Evolutionary conservation across 2,329 filamentous ascomycete species (phyloP).

Genomic region (Botrytis squamosa): DNA sequence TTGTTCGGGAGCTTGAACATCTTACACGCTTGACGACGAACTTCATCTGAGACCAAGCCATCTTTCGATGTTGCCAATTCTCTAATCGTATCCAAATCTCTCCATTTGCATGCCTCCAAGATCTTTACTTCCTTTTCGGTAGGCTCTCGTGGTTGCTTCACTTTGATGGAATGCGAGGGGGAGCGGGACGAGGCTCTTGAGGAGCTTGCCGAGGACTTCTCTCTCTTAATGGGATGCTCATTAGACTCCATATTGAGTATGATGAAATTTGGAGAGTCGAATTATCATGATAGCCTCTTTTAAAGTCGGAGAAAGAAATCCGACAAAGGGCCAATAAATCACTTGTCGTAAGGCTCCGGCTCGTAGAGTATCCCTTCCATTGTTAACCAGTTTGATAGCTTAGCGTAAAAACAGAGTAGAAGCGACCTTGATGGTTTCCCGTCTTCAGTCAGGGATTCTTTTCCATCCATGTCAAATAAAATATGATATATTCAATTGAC

Average conservation of each 20-base stretch:
- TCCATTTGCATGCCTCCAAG: conserved; percentile 57
- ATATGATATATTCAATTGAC: conserved; percentile 27
- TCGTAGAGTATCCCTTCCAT: conserved; percentile 6
- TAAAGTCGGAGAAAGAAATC: background rate
- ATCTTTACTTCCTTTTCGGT: conserved; percentile 48
- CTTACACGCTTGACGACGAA: conserved; percentile 73
- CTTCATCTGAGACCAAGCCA: conserved; percentile 64
- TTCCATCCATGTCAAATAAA: conserved; percentile 22
- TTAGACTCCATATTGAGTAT: conserved; percentile 37
- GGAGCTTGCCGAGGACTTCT: conserved; percentile 20
- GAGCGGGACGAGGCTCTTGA: conserved; percentile 21
- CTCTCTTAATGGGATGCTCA: conserved; percentile 29
- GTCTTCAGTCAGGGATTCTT: conserved; percentile 9
- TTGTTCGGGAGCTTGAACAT: conserved; percentile 44
- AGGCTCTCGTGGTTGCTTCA: conserved; percentile 14
- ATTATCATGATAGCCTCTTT: conserved; percentile 30
- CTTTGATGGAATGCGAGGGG: background rate
- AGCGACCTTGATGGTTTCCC: conserved; percentile 12
- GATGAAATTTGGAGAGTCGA: conserved; percentile 30
- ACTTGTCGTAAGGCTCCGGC: background rate
- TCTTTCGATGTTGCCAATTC: conserved; percentile 60
- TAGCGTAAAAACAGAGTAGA: conserved; percentile 12
- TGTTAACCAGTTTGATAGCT: conserved; percentile 1
- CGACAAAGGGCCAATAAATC: background rate
- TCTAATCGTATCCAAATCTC: conserved; percentile 56